Base-by-base conservation (phyloP, 2,329 filamentous ascomycete species). In the Ophiostoma himal-ulmi region DNA sequence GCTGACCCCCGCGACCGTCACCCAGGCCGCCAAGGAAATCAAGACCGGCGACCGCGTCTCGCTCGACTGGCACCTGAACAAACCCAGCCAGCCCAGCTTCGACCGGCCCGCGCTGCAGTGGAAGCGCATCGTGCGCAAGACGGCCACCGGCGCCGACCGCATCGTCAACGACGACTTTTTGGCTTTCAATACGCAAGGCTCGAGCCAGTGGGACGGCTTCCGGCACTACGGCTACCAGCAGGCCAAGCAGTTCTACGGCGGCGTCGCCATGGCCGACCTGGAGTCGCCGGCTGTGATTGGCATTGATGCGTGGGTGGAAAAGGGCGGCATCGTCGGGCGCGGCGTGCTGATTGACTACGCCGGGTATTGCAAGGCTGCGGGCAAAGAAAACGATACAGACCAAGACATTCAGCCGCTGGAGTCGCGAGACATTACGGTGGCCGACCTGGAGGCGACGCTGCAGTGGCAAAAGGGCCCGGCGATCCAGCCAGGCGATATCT, bases 1-100 rank as follows among this genome's bases (percentile, higher is more conserved):
- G 73, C 72, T 76, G 36, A 75, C 75, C 7, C 72, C 72, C 57
- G 57, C 36, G 11, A 73, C 70, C 8, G 64, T 73, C 3, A 69
- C 71, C 0, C 69, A 71, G 10, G 72, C 85, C 34, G 79, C 78
- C 71, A 80, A 79, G 39, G 82, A 85, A 76, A 87, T 89, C 72
- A 79, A 81, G 72, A 85, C 84, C 7, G 87, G 88, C 54, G 80
- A 70, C 70, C 84, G 84, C 39, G 80, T 89, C 68, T 87, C 85
- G 1, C 81, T 89, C 26, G 87, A 90, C 78, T 87, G 86, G 81
- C 82, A 85, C 0, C 80, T 90, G 5, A 81, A 86, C 77, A 83
- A 71, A 68, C 71, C 71, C 67, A 30, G 34, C 52, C 67, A 69
- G n/a, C 84, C 13, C 83, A 86, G 76, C 77, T 81, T 41, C 44